phyloP scores from a whole-genome alignment of 1,284 basidiomycete genomes.

The Marasmius tenuissimus region DNA sequence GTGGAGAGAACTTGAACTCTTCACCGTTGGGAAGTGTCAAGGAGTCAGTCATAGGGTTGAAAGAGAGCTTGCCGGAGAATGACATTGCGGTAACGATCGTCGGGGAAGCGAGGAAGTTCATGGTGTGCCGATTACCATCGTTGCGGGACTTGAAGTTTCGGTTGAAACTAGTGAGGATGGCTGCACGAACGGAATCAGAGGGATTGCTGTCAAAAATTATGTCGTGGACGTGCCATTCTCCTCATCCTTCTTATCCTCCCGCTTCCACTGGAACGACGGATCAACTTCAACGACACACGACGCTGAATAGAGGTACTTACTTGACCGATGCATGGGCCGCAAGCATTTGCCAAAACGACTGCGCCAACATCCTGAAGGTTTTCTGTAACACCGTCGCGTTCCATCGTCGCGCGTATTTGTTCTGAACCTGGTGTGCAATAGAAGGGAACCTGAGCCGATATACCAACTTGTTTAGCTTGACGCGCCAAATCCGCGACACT shows the following conservation, averaged over 20 bases:
- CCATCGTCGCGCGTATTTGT: slow-evolving; percentile 97
- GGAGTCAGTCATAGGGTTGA: slow-evolving; percentile 90
- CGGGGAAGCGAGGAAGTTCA: slow-evolving; percentile 98
- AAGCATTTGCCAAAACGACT: slow-evolving; percentile 95
- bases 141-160: slow-evolving; percentile 97
- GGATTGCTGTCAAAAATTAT: slow-evolving; percentile 8
- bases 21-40: slow-evolving; percentile 75
- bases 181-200: slow-evolving; percentile 37
- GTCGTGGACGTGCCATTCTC: slow-evolving; percentile 75
- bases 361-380: slow-evolving; percentile 86
- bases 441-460: slow-evolving; percentile 89
- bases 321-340: slow-evolving; percentile 98
- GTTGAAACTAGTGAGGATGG: slow-evolving; percentile 98
- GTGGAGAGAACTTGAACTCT: slow-evolving; percentile 86
- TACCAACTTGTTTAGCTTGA: slow-evolving; percentile 85
- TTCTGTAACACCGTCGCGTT: slow-evolving; percentile 87
- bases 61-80: slow-evolving; percentile 92
- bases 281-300: slow-evolving; percentile 6
- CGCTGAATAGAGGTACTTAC: slow-evolving; percentile 33
- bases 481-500: slow-evolving; percentile 78
- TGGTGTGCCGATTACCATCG: slow-evolving; percentile 93
- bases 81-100: slow-evolving; percentile 98
- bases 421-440: slow-evolving; percentile 97
- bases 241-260: slow-evolving; percentile 86
- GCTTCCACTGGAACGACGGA: slow-evolving; percentile 73